These are phyloP conservation scores for Globisporangium spiculum DNA, from an alignment of 352 stramenopile species.

Conservation along the genomic window DNA sequence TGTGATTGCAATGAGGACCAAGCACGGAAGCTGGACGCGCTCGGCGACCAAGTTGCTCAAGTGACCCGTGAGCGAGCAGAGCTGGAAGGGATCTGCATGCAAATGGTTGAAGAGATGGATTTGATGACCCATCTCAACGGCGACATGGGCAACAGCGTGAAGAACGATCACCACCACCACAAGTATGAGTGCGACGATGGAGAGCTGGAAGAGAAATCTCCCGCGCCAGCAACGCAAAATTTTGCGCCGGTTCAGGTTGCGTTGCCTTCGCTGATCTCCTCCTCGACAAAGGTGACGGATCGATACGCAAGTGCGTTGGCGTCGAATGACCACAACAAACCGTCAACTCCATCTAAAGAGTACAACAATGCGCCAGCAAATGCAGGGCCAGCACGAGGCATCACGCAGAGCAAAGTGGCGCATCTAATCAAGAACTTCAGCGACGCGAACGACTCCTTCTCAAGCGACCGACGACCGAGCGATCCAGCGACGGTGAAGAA, in stretches of 20 bases:
- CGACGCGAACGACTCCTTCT: slow-evolving; percentile 20
- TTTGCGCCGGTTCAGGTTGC: slow-evolving; percentile 11
- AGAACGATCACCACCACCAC: slow-evolving; percentile 13
- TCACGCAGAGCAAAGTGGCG: slow-evolving; percentile 48
- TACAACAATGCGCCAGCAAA: slow-evolving; percentile 14
- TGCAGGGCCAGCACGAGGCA: not conserved
- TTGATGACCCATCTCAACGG: slow-evolving; percentile 12
- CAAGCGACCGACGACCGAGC: slow-evolving; percentile 16
- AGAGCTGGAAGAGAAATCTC: slow-evolving; percentile 28
- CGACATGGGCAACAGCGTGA: slow-evolving; percentile 12
- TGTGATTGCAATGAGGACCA: slow-evolving; percentile 64
- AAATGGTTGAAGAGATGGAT: slow-evolving; percentile 66
- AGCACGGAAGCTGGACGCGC: slow-evolving; percentile 38
- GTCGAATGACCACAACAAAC: slow-evolving; percentile 5
- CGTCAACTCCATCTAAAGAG: slow-evolving; percentile 5
- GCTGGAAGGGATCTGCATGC: slow-evolving; percentile 48
- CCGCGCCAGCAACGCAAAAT: not conserved
- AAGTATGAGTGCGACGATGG: slow-evolving; percentile 3
- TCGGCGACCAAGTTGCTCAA: slow-evolving; percentile 42
- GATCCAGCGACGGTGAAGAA: slow-evolving; percentile 26
- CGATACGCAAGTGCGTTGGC: slow-evolving; percentile 49
- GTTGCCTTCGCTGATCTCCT: not conserved
- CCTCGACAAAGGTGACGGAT: slow-evolving; percentile 35
- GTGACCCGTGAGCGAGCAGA: slow-evolving; percentile 52
- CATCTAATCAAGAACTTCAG: slow-evolving; percentile 73